Evolutionary conservation across 345 rosid genomes (phyloP).

Genomic region (Camelina neglecta): DNA sequence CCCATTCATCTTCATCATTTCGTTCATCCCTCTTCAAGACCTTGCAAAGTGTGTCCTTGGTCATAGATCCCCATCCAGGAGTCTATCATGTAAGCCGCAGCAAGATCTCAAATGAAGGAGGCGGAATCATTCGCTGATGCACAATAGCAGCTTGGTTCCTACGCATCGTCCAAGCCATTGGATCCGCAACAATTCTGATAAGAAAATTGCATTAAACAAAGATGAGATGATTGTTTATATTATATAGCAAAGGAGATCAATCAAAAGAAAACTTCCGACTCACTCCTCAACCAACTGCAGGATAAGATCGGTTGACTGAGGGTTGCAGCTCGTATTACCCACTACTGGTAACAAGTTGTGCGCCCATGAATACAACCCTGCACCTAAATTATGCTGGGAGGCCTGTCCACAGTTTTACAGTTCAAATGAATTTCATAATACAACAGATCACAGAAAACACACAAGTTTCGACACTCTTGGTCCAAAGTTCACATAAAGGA

Average conservation of each 20-base stretch:
- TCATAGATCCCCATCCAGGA: too few relatives aligned
- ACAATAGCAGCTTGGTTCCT: constrained; percentile 55
- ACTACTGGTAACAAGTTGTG: constrained; percentile 56
- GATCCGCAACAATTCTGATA: constrained; percentile 57
- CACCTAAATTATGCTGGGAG: constrained; percentile 57
- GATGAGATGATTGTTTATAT: neutral
- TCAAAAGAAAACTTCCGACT: neutral
- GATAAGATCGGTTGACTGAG: constrained; percentile 64
- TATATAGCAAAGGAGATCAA: constrained; percentile 5
- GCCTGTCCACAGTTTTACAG: constrained; percentile 47
- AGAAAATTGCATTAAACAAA: neutral
- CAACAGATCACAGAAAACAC: neutral
- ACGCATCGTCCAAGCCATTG: constrained; percentile 57
- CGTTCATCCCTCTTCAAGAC: too few relatives aligned
- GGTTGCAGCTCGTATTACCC: constrained; percentile 51
- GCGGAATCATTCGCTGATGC: constrained; percentile 59
- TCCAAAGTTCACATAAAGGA: neutral
- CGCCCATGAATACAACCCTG: constrained; percentile 60
- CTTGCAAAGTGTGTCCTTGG: too few relatives aligned
- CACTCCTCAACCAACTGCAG: constrained; percentile 59
- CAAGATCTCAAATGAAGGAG: constrained; percentile 60
- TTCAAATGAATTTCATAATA: constrained; percentile 9
- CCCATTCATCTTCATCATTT: too few relatives aligned
- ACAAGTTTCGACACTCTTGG: neutral
- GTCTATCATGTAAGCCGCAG: too few relatives aligned